Base-by-base conservation (phyloP, 2,329 filamentous ascomycete genomes). In the Claviceps arundinis region DNA sequence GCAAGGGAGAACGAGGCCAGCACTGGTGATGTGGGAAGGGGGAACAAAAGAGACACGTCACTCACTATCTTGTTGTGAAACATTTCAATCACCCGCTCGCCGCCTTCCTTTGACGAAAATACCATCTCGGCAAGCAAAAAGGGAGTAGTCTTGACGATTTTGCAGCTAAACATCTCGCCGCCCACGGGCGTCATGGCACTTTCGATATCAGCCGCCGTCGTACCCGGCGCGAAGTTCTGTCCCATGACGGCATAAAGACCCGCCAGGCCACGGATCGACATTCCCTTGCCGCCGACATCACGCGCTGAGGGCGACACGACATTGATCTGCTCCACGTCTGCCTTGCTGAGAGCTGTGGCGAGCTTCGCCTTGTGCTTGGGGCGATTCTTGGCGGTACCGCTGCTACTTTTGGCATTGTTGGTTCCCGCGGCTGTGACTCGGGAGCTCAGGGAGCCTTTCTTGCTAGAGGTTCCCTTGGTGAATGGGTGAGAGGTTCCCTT, bases 171-270 rank as follows among this genome's bases (percentile, higher is more conserved):
- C 60, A 89, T 76, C 55, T 82, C 73, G 34, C 84, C 85, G 41
- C 84, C 85, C n/a, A 87, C 71, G 0, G 81, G 81, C n/a, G 76
- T 78, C 80, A 93, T 82, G 52, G 87, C 87, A 59, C 83, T 86
- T 71, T 89, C 85, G 54, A 93, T 88, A 62, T 93, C 87, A 34
- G 84, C 85, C 1, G 84, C 84, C 6, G 87, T 89, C 0, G 87
- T 93, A 40, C 87, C 87, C 2, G 80, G 80, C 13, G 87, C 87
- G 64, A 93, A 89, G 71, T 93, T 93, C 66, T 87, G 84, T 2
- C 84, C 86, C 64, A 88, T 77, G 24, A 93, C 78, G 17, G 79
- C 77, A 59, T 79, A 87, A 1, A 85, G 85, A 0, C 85, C 84
- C 0, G 82, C 82, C 8, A 84, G 70, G n/a, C 87, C 87, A 50